Percentiles rank a stretch among this genome's conserved stretches.
These are phyloP conservation scores for Diplocarpon mali DNA, from an alignment of 2,329 filamentous ascomycete species.

Conservation along the genomic window DNA sequence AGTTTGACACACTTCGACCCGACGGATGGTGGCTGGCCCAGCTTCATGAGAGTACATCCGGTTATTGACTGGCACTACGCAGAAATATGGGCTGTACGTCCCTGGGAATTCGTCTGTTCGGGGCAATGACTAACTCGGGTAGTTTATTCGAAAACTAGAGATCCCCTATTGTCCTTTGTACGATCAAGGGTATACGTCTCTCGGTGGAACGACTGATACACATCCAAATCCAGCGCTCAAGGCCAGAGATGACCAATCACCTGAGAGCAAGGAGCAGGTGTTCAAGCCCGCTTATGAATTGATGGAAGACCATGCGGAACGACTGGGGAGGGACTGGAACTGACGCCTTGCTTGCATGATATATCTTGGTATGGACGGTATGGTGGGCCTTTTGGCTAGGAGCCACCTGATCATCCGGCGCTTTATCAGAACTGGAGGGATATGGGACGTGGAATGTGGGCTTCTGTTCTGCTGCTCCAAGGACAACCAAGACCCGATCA, in stretches of 20 bases:
- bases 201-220: conserved; percentile 86
- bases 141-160: conserved; percentile 70
- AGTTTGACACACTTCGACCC: conserved; percentile 70
- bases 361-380: conserved; percentile 5
- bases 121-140: conserved; percentile 11
- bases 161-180: conserved; percentile 84
- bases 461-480: too few species aligned
- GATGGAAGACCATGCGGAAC: conserved; percentile 63
- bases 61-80: conserved; percentile 96
- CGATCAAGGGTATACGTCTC: conserved; percentile 77
- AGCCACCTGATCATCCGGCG: not conserved
- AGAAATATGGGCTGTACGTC: conserved; percentile 75
- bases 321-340: conserved; percentile 57
- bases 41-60: conserved; percentile 86
- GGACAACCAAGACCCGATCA: too few species aligned
- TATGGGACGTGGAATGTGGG: too few species aligned
- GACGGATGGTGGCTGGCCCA: conserved; percentile 83
- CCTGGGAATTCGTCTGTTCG: not conserved
- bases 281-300: conserved; percentile 71
- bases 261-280: conserved; percentile 26
- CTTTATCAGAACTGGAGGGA: not conserved
- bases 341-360: conserved; percentile 4
- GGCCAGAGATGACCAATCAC: conserved; percentile 22
- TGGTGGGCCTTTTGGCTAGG: not conserved
- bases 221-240: conserved; percentile 72